phyloP scores from a whole-genome alignment of 1,139 yeast species.

The Pichia sp. region DNA sequence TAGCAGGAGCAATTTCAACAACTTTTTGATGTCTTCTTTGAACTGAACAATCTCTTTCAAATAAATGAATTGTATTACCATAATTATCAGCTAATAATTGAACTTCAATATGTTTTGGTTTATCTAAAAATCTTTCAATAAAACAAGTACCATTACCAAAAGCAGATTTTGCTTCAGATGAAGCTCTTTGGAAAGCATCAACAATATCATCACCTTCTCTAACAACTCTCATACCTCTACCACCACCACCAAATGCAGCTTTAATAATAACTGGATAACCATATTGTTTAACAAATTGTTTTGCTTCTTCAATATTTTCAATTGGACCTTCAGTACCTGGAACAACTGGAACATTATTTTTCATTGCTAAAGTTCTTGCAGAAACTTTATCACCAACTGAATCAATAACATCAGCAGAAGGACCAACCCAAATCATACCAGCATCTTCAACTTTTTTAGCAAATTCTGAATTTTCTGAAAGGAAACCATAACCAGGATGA shows the following conservation, averaged over 20 bases:
- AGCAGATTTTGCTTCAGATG: conserved; percentile 88
- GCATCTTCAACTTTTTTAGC: conserved; percentile 86
- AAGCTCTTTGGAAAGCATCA: conserved; percentile 91
- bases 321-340: conserved; percentile 99
- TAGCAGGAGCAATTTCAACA: conserved; percentile 99
- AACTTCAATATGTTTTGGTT: conserved; percentile 96
- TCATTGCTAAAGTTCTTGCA: conserved; percentile 81
- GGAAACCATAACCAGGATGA: conserved; percentile 97
- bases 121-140: conserved; percentile 90
- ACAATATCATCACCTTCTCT: conserved; percentile 90
- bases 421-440: conserved; percentile 97
- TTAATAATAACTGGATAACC: conserved; percentile 97
- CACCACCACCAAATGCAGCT: conserved; percentile 99
- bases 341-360: conserved; percentile 83
- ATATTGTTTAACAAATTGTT: conserved; percentile 66
- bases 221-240: conserved; percentile 99
- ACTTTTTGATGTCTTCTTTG: conserved; percentile 99
- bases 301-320: conserved; percentile 70
- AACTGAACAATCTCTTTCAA: conserved; percentile 98
- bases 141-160: conserved; percentile 98
- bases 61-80: conserved; percentile 92
- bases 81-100: conserved; percentile 90
- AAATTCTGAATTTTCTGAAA: conserved; percentile 90
- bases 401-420: conserved; percentile 81
- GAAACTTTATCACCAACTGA: conserved; percentile 97